A percentile compares a stretch with the other conserved stretches of the same genome.
These are phyloP conservation scores for Sphaerostilbella broomeana DNA, from an alignment of 2,329 filamentous ascomycete species.

Conservation along the genomic window DNA sequence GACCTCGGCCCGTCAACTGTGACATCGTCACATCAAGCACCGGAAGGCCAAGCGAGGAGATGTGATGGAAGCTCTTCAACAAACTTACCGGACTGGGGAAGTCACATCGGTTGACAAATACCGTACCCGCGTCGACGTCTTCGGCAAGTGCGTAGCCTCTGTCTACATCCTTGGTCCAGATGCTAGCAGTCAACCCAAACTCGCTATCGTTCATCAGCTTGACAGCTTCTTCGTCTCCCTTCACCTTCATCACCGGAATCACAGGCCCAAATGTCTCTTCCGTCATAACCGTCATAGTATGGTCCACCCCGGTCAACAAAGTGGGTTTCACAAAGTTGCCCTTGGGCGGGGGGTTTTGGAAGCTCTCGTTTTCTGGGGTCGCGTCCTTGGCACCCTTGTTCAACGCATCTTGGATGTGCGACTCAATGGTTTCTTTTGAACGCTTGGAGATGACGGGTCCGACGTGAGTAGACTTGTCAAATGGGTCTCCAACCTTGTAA, in stretches of 20 bases:
- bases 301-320: constrained; percentile 70
- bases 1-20: constrained; percentile 1
- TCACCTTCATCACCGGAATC: constrained; percentile 84
- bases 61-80: background rate
- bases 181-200: constrained; percentile 90
- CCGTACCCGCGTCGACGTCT: constrained; percentile 82
- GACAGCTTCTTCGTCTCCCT: constrained; percentile 72
- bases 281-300: constrained; percentile 81
- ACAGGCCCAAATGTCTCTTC: constrained; percentile 95
- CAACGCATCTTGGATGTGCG: constrained; percentile 76
- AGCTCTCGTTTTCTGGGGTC: constrained; percentile 76
- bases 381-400: constrained; percentile 76
- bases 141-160: constrained; percentile 72
- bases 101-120: constrained; percentile 93
- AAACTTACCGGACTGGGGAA: constrained; percentile 78
- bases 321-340: constrained; percentile 89
- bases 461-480: constrained; percentile 69
- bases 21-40: background rate
- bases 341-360: constrained; percentile 62
- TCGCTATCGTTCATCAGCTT: constrained; percentile 89
- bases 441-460: constrained; percentile 82
- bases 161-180: constrained; percentile 85
- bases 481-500: constrained; percentile 85
- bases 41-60: background rate
- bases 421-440: constrained; percentile 67